Percentiles rank a stretch among this genome's conserved stretches.
Evolutionary conservation across 2,329 filamentous ascomycete species (phyloP).

Genomic region (Macrophomina phaseolina): DNA sequence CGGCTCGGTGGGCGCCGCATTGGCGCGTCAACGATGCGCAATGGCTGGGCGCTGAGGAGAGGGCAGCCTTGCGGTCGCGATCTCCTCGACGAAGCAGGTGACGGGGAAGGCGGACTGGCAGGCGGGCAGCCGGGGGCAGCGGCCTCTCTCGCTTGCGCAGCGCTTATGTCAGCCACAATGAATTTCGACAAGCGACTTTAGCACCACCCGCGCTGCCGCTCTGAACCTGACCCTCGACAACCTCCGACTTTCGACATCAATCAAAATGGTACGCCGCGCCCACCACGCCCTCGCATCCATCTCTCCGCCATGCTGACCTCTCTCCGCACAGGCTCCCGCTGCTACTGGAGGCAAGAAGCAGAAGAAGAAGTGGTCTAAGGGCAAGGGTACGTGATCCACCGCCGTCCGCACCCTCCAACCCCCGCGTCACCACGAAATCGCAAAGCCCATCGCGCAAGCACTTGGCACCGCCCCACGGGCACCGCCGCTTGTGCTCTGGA

Average conservation of each 20-base stretch:
- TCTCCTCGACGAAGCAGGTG: slow-evolving; percentile 8
- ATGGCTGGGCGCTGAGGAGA: slow-evolving; percentile 2
- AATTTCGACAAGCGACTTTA: slow-evolving; percentile 28
- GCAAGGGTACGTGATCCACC: slow-evolving; percentile 57
- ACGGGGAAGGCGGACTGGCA: neutral
- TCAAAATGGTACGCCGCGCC: slow-evolving; percentile 48
- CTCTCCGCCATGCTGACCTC: slow-evolving; percentile 10
- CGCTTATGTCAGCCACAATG: slow-evolving; percentile 23
- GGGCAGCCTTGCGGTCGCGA: neutral
- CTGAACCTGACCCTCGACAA: slow-evolving; percentile 26
- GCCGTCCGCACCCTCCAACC: slow-evolving; percentile 28
- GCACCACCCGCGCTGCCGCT: slow-evolving; percentile 10
- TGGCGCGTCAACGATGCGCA: neutral
- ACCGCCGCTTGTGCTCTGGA: neutral
- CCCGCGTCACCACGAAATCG: slow-evolving; percentile 1
- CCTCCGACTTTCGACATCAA: slow-evolving; percentile 40
- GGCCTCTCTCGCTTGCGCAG: slow-evolving; percentile 1
- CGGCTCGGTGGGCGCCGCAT: neutral
- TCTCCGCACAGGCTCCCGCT: slow-evolving; percentile 53
- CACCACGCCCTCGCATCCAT: neutral
- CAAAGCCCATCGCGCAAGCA: slow-evolving; percentile 10
- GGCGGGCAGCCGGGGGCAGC: neutral
- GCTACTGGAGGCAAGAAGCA: slow-evolving; percentile 76
- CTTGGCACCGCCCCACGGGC: neutral
- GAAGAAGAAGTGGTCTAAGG: slow-evolving; percentile 81